Percentiles rank a stretch among this genome's conserved stretches.
These are phyloP conservation scores for Hypoxylon lenormandii DNA, from an alignment of 495 filamentous ascomycete genomes.

Conservation along the genomic window DNA sequence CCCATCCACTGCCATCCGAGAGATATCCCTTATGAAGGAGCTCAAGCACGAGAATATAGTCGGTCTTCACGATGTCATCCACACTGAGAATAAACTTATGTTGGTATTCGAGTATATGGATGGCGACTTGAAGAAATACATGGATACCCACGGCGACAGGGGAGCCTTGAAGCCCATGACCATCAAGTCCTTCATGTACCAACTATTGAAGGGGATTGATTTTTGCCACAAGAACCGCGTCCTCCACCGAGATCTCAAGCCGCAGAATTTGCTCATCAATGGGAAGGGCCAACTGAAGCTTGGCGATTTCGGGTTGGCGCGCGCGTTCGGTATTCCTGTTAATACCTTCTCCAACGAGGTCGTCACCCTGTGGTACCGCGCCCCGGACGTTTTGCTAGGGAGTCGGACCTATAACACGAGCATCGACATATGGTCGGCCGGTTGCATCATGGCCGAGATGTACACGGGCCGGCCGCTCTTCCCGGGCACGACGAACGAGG, in stretches of 20 bases:
- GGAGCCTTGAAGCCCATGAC: slow-evolving; percentile 84
- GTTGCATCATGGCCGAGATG: slow-evolving; percentile 99
- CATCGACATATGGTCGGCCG: slow-evolving; percentile 97
- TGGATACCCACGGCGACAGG: slow-evolving; percentile 88
- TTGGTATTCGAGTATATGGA: slow-evolving; percentile 99
- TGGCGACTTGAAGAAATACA: slow-evolving; percentile 98
- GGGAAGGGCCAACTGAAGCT: slow-evolving; percentile 89
- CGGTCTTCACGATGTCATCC: slow-evolving; percentile 96
- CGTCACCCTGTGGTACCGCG: slow-evolving; percentile 95
- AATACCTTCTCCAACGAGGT: slow-evolving; percentile 99
- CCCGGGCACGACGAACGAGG: slow-evolving; percentile 94
- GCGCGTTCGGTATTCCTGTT: slow-evolving; percentile 95
- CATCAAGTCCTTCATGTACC: slow-evolving; percentile 98
- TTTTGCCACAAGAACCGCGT: slow-evolving; percentile 98
- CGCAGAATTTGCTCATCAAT: slow-evolving; percentile 95
- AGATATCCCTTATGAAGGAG: slow-evolving; percentile 99
- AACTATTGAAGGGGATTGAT: slow-evolving; percentile 90
- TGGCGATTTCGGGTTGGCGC: slow-evolving; percentile 92
- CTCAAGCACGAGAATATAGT: slow-evolving; percentile 98
- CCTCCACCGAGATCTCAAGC: slow-evolving; percentile 94
- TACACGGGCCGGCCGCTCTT: slow-evolving; percentile 93
- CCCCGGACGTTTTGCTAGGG: slow-evolving; percentile 90
- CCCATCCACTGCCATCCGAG: slow-evolving; percentile 96
- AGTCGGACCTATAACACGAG: slow-evolving; percentile 94
- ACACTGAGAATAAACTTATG: slow-evolving; percentile 99